Percentiles rank a stretch among this genome's conserved stretches.
These are phyloP conservation scores for Phialemonium atrogriseum DNA, from an alignment of 2,329 filamentous ascomycete species.

Conservation along the genomic window DNA sequence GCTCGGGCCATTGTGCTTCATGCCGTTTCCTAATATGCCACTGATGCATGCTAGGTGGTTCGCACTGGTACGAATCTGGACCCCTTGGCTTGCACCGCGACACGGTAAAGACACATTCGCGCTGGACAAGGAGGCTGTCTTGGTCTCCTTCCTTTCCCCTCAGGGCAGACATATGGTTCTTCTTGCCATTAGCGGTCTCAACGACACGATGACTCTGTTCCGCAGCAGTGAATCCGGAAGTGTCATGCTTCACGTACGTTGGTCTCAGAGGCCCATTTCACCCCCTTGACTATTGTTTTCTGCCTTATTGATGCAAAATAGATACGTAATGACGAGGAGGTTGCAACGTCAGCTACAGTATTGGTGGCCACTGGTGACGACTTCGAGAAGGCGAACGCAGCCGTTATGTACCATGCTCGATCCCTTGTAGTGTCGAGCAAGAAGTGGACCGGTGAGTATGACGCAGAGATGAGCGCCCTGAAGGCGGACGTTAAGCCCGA, in stretches of 20 bases:
- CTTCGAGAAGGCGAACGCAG: conserved; percentile 69
- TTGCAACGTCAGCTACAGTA: conserved; percentile 48
- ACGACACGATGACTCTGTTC: conserved; percentile 63
- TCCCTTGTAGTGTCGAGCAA: conserved; percentile 46
- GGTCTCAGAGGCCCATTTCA: neutral
- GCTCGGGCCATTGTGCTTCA: neutral
- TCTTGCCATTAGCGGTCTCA: conserved; percentile 67
- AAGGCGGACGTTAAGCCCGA: conserved; percentile 42
- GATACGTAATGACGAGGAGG: conserved; percentile 58
- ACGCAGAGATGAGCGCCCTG: conserved; percentile 36
- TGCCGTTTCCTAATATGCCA: neutral
- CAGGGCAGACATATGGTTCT: conserved; percentile 70
- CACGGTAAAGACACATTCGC: conserved; percentile 63
- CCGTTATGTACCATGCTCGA: conserved; percentile 82
- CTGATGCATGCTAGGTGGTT: conserved; percentile 55
- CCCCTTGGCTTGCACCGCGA: conserved; percentile 80
- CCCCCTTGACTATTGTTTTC: neutral
- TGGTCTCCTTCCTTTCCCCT: conserved; percentile 67
- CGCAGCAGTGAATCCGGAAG: conserved; percentile 56
- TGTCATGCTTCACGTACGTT: conserved; percentile 56
- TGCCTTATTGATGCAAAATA: conserved; percentile 19
- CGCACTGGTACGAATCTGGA: conserved; percentile 69
- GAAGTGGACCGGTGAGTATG: conserved; percentile 29
- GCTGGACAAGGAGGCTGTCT: conserved; percentile 68
- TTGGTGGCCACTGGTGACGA: conserved; percentile 63